Evolutionary conservation across 495 filamentous ascomycete species (phyloP).

Genomic region (Talaromyces liani): DNA sequence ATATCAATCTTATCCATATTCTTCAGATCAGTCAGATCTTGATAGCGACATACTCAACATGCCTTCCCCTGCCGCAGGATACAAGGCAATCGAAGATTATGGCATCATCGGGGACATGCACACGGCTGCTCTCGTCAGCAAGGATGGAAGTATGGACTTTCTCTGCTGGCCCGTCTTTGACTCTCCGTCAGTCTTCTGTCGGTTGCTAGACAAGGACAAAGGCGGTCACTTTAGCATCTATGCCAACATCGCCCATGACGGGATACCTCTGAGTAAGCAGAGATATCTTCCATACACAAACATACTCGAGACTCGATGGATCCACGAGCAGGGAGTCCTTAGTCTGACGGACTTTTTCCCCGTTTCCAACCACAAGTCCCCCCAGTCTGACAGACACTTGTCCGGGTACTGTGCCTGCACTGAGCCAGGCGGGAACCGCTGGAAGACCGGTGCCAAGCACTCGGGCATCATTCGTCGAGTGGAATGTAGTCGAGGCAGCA

Average conservation of each 20-base stretch:
- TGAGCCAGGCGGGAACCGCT: slow-evolving; percentile 22
- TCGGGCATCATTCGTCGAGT: slow-evolving; percentile 54
- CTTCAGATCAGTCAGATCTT: background rate
- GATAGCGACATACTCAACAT: slow-evolving; percentile 9
- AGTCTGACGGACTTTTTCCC: slow-evolving; percentile 70
- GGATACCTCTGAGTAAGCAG: slow-evolving; percentile 54
- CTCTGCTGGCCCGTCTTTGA: slow-evolving; percentile 74
- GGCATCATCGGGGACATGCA: slow-evolving; percentile 72
- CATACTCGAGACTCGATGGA: slow-evolving; percentile 64
- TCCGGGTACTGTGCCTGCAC: slow-evolving; percentile 34
- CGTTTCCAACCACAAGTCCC: slow-evolving; percentile 19
- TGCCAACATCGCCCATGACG: slow-evolving; percentile 30
- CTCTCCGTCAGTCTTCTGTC: slow-evolving; percentile 59
- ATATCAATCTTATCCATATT: background rate
- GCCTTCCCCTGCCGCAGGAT: slow-evolving; percentile 22
- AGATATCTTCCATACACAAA: slow-evolving; percentile 65
- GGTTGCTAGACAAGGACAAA: slow-evolving; percentile 61
- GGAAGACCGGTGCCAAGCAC: slow-evolving; percentile 34
- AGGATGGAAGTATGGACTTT: slow-evolving; percentile 63
- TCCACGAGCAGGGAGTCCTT: slow-evolving; percentile 61
- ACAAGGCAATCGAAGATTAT: slow-evolving; percentile 67
- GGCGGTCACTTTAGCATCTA: slow-evolving; percentile 61
- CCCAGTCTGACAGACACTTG: slow-evolving; percentile 17
- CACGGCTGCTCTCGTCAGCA: slow-evolving; percentile 65
- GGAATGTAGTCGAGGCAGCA: slow-evolving; percentile 57